Percentiles rank a stretch among this genome's conserved stretches.
phyloP scores from a whole-genome alignment of 352 stramenopile genomes.

The Globisporangium abappressorium region DNA sequence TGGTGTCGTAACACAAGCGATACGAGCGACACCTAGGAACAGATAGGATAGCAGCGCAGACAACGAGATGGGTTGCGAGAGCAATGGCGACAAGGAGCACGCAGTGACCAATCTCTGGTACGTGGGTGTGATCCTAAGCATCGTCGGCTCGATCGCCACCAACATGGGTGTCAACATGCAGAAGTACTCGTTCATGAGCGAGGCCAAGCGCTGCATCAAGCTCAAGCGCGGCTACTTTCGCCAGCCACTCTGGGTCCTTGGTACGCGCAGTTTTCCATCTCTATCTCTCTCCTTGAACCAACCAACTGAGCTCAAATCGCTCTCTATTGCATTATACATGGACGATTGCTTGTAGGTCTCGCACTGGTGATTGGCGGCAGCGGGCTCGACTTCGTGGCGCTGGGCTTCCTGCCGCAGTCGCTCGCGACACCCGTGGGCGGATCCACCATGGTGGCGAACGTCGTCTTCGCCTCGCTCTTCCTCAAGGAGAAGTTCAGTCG shows the following conservation, averaged over 20 bases:
- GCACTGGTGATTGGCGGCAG: conserved; percentile 69
- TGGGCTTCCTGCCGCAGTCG: conserved; percentile 79
- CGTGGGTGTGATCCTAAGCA: conserved; percentile 71
- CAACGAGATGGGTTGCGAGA: conserved; percentile 5
- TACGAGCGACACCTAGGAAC: not conserved
- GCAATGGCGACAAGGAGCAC: conserved; percentile 1
- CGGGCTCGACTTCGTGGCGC: conserved; percentile 67
- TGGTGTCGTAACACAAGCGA: not conserved
- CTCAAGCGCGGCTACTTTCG: conserved; percentile 70
- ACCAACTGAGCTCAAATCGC: no score
- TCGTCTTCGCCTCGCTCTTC: conserved; percentile 76
- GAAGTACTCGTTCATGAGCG: conserved; percentile 88
- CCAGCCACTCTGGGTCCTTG: conserved; percentile 81
- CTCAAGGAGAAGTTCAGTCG: conserved; percentile 72
- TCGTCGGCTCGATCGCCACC: conserved; percentile 68
- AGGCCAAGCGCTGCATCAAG: conserved; percentile 54
- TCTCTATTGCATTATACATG: no score
- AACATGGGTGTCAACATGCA: conserved; percentile 88
- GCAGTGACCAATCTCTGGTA: conserved; percentile 48
- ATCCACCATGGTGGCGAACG: conserved; percentile 82
- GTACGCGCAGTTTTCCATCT: conserved; percentile 9
- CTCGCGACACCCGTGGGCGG: conserved; percentile 76
- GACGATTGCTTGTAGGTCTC: conserved; percentile 25
- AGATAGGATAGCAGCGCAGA: not conserved
- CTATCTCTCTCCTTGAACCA: not conserved